phyloP scores from a whole-genome alignment of 441 rosid genomes.

The Jatropha multifida region DNA sequence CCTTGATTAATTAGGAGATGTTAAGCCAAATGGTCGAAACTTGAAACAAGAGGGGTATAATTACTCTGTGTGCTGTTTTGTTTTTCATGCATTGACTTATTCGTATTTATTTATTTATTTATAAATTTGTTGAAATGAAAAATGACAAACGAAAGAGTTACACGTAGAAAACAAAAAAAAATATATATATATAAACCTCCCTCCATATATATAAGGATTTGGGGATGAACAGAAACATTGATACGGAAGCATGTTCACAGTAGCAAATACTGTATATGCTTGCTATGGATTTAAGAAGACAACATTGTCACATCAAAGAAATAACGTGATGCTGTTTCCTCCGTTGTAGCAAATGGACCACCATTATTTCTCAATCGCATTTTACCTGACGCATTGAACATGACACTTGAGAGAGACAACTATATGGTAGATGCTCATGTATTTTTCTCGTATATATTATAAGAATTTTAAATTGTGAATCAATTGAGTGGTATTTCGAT shows the following conservation, averaged over 20 bases:
- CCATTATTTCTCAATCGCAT: constrained; percentile 3
- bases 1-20: no score
- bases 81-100: no score
- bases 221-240: neutral
- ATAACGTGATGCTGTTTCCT: constrained; percentile 19
- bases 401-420: neutral
- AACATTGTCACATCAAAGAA: constrained; percentile 1
- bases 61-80: no score
- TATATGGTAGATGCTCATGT: no score
- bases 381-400: constrained; percentile 6
- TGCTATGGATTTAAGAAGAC: neutral
- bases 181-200: no score
- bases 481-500: no score
- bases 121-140: no score
- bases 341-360: constrained; percentile 19
- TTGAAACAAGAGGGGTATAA: no score
- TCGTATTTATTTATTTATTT: no score
- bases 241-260: neutral
- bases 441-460: no score
- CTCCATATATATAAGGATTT: neutral
- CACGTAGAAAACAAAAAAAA: no score
- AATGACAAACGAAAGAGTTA: neutral
- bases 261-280: neutral
- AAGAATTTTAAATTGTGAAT: no score
- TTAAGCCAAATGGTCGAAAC: neutral